Conservation (phyloP, 495 filamentous ascomycete genomes). For the Penicillium coprophilum region DNA sequence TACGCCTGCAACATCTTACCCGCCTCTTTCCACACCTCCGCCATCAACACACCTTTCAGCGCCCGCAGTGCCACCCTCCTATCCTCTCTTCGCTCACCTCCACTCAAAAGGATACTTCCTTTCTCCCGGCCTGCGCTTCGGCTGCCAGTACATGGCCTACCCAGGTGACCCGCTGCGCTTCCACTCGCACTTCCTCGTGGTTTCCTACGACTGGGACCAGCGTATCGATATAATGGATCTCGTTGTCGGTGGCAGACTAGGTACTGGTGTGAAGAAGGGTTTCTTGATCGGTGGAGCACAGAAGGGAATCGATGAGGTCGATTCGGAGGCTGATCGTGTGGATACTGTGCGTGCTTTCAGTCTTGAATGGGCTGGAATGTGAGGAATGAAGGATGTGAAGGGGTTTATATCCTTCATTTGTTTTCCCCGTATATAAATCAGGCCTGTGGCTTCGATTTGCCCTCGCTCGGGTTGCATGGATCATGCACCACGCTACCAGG, state of each 20-base stretch:
- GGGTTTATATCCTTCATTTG: neutral
- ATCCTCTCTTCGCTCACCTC: constrained; percentile 61
- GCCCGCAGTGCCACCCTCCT: constrained; percentile 52
- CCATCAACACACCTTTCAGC: constrained; percentile 33
- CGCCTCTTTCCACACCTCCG: constrained; percentile 43
- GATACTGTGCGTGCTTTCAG: constrained; percentile 64
- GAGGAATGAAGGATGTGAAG: constrained; percentile 17
- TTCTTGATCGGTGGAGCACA: constrained; percentile 76
- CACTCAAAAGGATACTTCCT: constrained; percentile 81
- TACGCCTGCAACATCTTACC: constrained; percentile 62
- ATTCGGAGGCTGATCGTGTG: constrained; percentile 24
- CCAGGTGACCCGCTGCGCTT: constrained; percentile 93
- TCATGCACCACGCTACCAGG: neutral
- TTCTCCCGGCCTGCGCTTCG: constrained; percentile 89
- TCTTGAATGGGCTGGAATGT: constrained; percentile 86
- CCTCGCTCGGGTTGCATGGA: neutral
- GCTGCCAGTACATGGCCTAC: constrained; percentile 90
- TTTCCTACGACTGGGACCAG: constrained; percentile 79
- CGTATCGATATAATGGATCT: constrained; percentile 80
- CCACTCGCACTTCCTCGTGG: constrained; percentile 87
- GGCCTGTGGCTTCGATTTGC: neutral
- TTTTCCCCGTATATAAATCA: neutral
- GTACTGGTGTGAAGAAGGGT: constrained; percentile 93
- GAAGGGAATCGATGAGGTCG: constrained; percentile 28
- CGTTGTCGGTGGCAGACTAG: constrained; percentile 80